Evolutionary conservation across 2,329 filamentous ascomycete genomes (phyloP), one percentile per base, ranked within the genome.

Genomic region (Phialophora expanda): DNA sequence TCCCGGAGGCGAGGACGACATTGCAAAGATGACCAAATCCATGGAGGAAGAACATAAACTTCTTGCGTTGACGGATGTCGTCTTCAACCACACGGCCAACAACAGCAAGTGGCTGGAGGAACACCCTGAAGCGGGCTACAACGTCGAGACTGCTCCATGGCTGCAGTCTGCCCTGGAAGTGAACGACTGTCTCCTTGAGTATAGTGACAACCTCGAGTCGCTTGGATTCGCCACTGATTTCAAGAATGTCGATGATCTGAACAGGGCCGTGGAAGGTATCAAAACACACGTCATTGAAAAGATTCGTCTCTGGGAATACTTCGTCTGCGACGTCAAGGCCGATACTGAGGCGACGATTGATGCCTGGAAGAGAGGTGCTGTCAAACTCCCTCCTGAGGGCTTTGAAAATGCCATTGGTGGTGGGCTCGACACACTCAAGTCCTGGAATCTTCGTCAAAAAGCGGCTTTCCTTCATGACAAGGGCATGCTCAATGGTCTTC

Each of bases 11-110:
- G 92, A 97, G 78, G 80, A 87, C 65, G 93, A 98, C 76, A 84
- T 98, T 62, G 83, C 88, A 65, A 84, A 87, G 55, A 83, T 99
- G 83, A 87, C 96, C 20, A 79, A 86, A 51, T 93, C 87, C 75
- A 90, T 99, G 84, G 91, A 97, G 78, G 84, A 89, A 59, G 89
- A 96, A 60, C 89, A 96, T 77, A 91, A 91, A 2, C 82, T 99
- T 61, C 83, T 99, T 64, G 92, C 91, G 68, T 80, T 99, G 80
- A 97, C 94, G 0, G 95, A 99, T 76, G 94, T 99, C 68, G 96
- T 99, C 53, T 93, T 95, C 83, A 99, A 99, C 75, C 95, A 99
- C 80, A 99, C 95, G 3, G 94, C 95, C 6, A 87, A 97, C 81
- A 98, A 98, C 79, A 96, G 91, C 78, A 87, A 90, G 73, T 99